Evolutionary conservation across 106 monocot species (phyloP).

Genomic region (Triglochin maritima): DNA sequence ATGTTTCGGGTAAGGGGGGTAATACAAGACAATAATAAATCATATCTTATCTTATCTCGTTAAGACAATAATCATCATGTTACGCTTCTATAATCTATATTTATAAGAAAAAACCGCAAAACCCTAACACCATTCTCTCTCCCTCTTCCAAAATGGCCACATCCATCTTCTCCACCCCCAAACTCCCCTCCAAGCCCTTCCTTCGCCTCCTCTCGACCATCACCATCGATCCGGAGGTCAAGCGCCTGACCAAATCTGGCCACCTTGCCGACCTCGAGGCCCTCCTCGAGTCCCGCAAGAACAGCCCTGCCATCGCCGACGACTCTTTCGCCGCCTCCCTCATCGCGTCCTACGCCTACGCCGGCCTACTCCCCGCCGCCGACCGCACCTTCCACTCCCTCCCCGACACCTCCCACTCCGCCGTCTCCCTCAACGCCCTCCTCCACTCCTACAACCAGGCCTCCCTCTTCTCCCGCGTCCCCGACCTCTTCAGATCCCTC

Average conservation of each 20-base stretch:
- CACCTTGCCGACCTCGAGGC: conserved; percentile 13
- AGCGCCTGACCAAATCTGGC: conserved; percentile 11
- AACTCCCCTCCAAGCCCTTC: neutral
- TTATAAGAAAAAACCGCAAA: too few relatives aligned
- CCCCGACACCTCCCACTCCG: conserved; percentile 7
- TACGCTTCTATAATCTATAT: too few relatives aligned
- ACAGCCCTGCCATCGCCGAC: neutral
- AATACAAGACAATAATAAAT: too few relatives aligned
- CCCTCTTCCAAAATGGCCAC: conserved; percentile 5
- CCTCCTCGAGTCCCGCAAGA: conserved; percentile 16
- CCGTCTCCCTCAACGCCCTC: conserved; percentile 61
- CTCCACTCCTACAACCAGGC: conserved; percentile 40
- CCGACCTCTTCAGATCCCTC: conserved; percentile 36
- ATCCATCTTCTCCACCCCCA: neutral
- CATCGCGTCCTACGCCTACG: conserved; percentile 40
- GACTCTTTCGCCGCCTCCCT: conserved; percentile 38
- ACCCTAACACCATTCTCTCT: too few relatives aligned
- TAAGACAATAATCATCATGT: too few relatives aligned
- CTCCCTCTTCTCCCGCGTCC: conserved; percentile 21
- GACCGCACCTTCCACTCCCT: conserved; percentile 27
- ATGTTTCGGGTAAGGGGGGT: too few relatives aligned
- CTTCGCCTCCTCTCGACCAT: conserved; percentile 6
- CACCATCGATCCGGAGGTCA: conserved; percentile 9
- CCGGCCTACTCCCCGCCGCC: conserved; percentile 34
- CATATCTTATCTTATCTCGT: too few relatives aligned